Evolutionary conservation across 768 basidiomycete species (phyloP).

Genomic region (Suillus paluster): DNA sequence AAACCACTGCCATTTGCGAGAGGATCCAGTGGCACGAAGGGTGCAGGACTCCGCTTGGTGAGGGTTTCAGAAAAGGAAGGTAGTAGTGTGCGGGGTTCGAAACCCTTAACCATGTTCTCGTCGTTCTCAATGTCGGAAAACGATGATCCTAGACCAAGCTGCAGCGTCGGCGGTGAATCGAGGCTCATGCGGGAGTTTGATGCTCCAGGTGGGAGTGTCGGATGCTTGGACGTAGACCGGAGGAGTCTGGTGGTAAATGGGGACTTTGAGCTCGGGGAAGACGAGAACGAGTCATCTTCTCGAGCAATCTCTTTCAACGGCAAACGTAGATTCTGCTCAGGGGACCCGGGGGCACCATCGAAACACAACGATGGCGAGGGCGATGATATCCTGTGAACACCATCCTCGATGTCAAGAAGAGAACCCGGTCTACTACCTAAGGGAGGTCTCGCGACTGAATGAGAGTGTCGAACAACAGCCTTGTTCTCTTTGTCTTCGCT

Average conservation of each 20-base stretch:
- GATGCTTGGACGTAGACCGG: constrained; percentile 34
- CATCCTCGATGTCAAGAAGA: constrained; percentile 32
- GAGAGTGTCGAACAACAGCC: constrained; percentile 51
- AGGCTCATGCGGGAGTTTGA: constrained; percentile 36
- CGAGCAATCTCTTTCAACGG: constrained; percentile 41
- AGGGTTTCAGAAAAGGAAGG: constrained; percentile 57
- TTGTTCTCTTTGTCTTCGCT: constrained; percentile 83
- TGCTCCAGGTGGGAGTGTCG: constrained; percentile 30
- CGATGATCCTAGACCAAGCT: constrained; percentile 40
- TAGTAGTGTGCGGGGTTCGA: constrained; percentile 36
- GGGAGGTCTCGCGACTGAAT: constrained; percentile 22
- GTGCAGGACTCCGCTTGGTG: constrained; percentile 29
- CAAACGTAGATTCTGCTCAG: constrained; percentile 21
- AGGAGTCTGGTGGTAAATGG: constrained; percentile 49
- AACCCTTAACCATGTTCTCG: constrained; percentile 34
- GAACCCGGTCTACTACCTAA: constrained; percentile 30
- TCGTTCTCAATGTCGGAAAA: constrained; percentile 37
- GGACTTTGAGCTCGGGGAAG: constrained; percentile 34
- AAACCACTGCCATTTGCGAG: constrained; percentile 31
- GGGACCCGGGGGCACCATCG: constrained; percentile 16
- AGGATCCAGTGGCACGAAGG: constrained; percentile 25
- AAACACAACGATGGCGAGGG: constrained; percentile 34
- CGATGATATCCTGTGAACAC: constrained; percentile 25
- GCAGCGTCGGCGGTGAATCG: constrained; percentile 25
- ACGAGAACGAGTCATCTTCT: constrained; percentile 48